Evolutionary conservation across 2,329 filamentous ascomycete species (phyloP), one percentile per base, ranked within the genome.

Genomic region (Leptographium wingfieldii): DNA sequence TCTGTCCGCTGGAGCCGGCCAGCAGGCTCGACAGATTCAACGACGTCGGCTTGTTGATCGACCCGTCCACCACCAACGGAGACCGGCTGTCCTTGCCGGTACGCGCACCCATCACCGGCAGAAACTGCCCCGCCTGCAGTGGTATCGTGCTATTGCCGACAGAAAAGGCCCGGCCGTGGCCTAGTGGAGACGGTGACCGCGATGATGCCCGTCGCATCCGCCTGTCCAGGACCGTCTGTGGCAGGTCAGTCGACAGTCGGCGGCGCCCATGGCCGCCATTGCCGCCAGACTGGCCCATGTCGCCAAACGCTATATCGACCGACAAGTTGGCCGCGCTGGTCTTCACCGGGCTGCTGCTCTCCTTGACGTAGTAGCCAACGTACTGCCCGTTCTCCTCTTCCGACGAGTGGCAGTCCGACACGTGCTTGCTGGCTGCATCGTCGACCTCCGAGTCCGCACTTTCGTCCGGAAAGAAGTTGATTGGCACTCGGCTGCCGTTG

Each of bases 401-500:
- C 4, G 74, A 73, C 3, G 78, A 76, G 29, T 60, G 59, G 0
- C 78, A 78, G 40, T 76, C 76, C 0, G 74, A 72, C 3, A 69
- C 59, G 1, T 73, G 69, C 57, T 67, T 70, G 59, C 73, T 73
- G 5, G 59, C 33, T 4, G 73, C 72, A 53, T 76, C 76, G 55
- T 82, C 80, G 51, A 71, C 73, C 40, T 78, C 77, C 7, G 72
- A 70, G 40, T 82, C 71, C 22, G 67, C 67, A 7, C 64, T 69
- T 57, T 80, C 83, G 62, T 84, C 80, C 1, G 81, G 72, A 49
- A 80, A 77, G 64, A 83, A 83, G 66, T 74, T 82, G 14, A 83
- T 76, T 2, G 77, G 67, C 14, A 78, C 69, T 3, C 79, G 79
- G 61, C 81, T 83, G 25, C 72, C 64, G 59, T 74, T 77, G 40